These are phyloP conservation scores for Neckera pumila DNA, from an alignment of 225 moss, liverwort and hornwort species.

Conservation along the genomic window DNA sequence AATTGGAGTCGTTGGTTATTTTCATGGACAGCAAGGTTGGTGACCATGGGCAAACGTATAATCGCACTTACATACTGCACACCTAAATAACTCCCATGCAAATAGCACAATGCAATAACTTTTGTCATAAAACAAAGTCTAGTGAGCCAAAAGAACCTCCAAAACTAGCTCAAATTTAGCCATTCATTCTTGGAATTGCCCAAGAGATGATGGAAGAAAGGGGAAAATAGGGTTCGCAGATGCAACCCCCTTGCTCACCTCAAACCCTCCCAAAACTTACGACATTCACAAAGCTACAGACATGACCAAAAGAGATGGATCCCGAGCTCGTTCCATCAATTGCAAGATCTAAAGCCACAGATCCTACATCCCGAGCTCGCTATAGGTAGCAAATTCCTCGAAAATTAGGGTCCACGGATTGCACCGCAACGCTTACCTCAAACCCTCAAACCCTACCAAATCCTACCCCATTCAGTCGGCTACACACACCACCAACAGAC, in stretches of 20 bases:
- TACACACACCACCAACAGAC: not conserved
- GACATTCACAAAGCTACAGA: not conserved
- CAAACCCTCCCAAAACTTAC: constrained; percentile 18
- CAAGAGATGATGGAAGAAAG: not conserved
- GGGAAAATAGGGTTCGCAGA: constrained; percentile 26
- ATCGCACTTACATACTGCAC: not conserved
- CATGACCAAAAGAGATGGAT: not conserved
- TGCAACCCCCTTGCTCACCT: not conserved
- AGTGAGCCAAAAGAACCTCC: not conserved
- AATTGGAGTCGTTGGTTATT: not conserved
- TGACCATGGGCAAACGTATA: not conserved
- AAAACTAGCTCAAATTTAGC: not conserved
- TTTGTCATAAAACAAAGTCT: not conserved
- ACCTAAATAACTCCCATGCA: not conserved
- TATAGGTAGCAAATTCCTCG: not conserved
- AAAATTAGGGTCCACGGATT: constrained; percentile 33
- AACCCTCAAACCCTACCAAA: constrained; percentile 32
- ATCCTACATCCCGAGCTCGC: not conserved
- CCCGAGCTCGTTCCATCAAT: not conserved
- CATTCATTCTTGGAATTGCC: not conserved
- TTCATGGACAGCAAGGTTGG: not conserved
- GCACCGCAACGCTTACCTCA: constrained; percentile 19
- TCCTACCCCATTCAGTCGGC: not conserved
- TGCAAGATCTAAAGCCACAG: not conserved
- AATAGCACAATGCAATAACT: not conserved